Evolutionary conservation across 306 rosid genomes (phyloP), one percentile per base, ranked within the genome.

Genomic region (Castanea sativa): DNA sequence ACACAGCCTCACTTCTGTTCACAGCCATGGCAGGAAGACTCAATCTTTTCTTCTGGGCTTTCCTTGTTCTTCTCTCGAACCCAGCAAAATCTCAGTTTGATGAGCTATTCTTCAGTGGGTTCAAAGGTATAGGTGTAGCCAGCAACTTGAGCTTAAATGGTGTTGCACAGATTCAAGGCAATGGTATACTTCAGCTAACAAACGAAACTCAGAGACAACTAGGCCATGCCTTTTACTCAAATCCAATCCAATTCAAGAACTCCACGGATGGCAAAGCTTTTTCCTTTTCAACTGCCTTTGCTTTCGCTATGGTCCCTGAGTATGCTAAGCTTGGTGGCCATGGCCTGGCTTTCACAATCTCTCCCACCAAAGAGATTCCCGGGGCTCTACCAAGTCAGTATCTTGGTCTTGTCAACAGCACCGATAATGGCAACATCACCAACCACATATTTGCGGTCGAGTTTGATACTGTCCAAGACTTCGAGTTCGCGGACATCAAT

Each of bases 341-440:
- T 60, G 90, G 90, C 9, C 82, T 87, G 5, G 88, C 90, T 35
- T 87, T 87, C 90, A 76, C 88, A 15, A 79, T 87, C 75, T 76
- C 90, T n/a, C 84, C 53, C 63, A 69, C 86, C n/a, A 79, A 74
- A 4, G 57, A 4, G 45, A 65, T 79, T 5, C 76, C 27, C 0
- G 83, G 83, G 6, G 49, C 81, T 30, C 76, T 84, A 1, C 81
- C 87, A 0, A 80, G 79, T 12, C 76, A 80, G 75, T 84, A 80
- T 64, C 82, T 84, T 16, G 87, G 87, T 12, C 64, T 84, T 6
- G 64, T 80, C 79, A 84, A 84, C 74, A 11, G 69, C 23, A 75
- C 74, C 11, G 78, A 76, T 5, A 49, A 59, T 12, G 84, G 82
- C 32, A 80, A 80, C 64, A 51, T 76, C 61, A 72, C 82, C 10